Conservation (phyloP, 257 asterid species). For the Mentha longifolia region DNA sequence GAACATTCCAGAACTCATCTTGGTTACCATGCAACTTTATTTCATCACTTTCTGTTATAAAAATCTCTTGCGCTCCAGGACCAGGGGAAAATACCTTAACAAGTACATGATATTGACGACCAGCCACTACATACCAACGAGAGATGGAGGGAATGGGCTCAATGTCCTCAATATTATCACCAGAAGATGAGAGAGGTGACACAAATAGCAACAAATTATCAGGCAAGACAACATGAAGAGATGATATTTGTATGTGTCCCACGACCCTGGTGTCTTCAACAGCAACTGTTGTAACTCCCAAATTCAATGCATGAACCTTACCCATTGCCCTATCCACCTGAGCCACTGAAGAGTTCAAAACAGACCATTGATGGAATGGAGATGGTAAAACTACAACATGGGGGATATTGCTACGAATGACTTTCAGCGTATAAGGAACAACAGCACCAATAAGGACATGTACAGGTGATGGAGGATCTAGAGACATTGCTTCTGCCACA, state of each 20-base stretch:
- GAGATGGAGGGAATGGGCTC: constrained; percentile 59
- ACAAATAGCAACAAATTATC: constrained; percentile 64
- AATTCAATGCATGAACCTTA: constrained; percentile 58
- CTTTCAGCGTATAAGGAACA: constrained; percentile 69
- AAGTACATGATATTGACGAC: constrained; percentile 67
- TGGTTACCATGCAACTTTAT: constrained; percentile 60
- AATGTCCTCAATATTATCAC: constrained; percentile 51
- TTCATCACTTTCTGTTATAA: constrained; percentile 71
- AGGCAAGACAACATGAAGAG: constrained; percentile 83
- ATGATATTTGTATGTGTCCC: constrained; percentile 80
- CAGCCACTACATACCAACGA: constrained; percentile 84
- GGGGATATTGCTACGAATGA: constrained; percentile 72
- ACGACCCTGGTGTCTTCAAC: constrained; percentile 89
- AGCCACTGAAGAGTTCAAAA: constrained; percentile 79
- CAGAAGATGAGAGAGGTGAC: constrained; percentile 63
- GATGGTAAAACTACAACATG: constrained; percentile 76
- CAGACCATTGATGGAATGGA: constrained; percentile 75
- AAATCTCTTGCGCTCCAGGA: constrained; percentile 67
- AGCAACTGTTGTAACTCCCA: constrained; percentile 69
- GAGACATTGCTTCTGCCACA: constrained; percentile 96
- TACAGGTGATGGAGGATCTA: constrained; percentile 90
- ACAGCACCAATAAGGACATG: constrained; percentile 79
- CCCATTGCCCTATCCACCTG: constrained; percentile 65
- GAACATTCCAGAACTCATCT: constrained; percentile 65
- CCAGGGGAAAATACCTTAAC: constrained; percentile 74